These are phyloP conservation scores for Amanita fuliginea DNA, from an alignment of 768 basidiomycete genomes.

Conservation along the genomic window DNA sequence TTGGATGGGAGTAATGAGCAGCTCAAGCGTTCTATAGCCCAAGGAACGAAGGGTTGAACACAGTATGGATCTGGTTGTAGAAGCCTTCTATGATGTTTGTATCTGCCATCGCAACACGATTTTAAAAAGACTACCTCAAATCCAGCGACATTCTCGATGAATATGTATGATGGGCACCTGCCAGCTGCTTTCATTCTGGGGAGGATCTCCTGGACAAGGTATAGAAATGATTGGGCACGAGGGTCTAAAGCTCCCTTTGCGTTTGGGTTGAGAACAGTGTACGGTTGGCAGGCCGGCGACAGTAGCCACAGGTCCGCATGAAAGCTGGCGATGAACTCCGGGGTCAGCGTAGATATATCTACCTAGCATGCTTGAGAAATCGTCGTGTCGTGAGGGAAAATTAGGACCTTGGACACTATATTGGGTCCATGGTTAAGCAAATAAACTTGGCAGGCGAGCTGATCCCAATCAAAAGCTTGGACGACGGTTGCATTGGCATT, in stretches of 20 bases:
- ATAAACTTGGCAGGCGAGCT: conserved; percentile 62
- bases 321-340: conserved; percentile 30
- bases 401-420: conserved; percentile 38
- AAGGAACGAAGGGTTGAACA: conserved; percentile 38
- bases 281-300: conserved; percentile 79
- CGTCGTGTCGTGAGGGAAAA: neutral
- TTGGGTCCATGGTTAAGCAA: conserved; percentile 40
- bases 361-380: conserved; percentile 20
- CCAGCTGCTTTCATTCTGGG: conserved; percentile 38
- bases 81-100: conserved; percentile 33
- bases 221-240: conserved; percentile 65
- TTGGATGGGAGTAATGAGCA: conserved; percentile 65
- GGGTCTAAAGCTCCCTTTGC: conserved; percentile 66
- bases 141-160: conserved; percentile 77
- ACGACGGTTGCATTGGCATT: conserved; percentile 34
- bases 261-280: conserved; percentile 65
- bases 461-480: conserved; percentile 81
- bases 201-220: conserved; percentile 52
- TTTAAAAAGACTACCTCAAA: conserved; percentile 50
- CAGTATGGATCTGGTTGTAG: conserved; percentile 49
- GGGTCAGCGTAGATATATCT: conserved; percentile 52
- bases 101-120: conserved; percentile 5
- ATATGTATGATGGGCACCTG: conserved; percentile 44
- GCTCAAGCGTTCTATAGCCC: conserved; percentile 48
- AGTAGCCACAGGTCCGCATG: conserved; percentile 63